These are phyloP conservation scores for Platanthera zijinensis DNA, from an alignment of 106 monocot species.

Conservation along the genomic window DNA sequence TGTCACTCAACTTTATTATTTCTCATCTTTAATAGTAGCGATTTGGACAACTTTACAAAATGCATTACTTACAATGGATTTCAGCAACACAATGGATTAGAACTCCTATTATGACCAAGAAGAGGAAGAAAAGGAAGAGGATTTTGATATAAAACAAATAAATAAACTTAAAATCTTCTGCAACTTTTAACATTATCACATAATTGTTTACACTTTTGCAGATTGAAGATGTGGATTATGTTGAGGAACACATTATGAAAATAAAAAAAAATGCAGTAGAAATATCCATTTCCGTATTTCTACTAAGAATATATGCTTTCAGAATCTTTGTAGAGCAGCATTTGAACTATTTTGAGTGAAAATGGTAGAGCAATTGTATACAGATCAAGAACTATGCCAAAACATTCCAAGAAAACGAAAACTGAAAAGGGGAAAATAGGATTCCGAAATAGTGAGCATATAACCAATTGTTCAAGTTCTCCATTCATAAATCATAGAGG, in stretches of 20 bases:
- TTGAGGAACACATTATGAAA: not conserved
- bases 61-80: too few relatives aligned
- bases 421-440: not conserved
- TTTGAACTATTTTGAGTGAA: not conserved
- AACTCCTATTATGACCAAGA: too few relatives aligned
- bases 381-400: not conserved
- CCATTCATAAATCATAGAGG: not conserved
- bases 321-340: not conserved
- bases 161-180: not conserved
- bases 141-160: not conserved
- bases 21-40: too few relatives aligned
- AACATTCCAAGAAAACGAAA: too few relatives aligned
- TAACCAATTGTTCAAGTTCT: not conserved
- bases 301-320: not conserved
- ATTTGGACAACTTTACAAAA: too few relatives aligned
- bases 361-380: not conserved
- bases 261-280: not conserved
- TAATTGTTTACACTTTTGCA: not conserved
- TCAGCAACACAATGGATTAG: too few relatives aligned
- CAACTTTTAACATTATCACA: too few relatives aligned
- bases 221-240: not conserved
- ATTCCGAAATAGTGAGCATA: not conserved
- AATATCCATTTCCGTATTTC: not conserved
- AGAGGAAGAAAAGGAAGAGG: too few relatives aligned
- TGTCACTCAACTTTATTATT: too few relatives aligned